phyloP scores from a whole-genome alignment of 164 flowering plant genomes.

The Paratinospora sagittata region DNA sequence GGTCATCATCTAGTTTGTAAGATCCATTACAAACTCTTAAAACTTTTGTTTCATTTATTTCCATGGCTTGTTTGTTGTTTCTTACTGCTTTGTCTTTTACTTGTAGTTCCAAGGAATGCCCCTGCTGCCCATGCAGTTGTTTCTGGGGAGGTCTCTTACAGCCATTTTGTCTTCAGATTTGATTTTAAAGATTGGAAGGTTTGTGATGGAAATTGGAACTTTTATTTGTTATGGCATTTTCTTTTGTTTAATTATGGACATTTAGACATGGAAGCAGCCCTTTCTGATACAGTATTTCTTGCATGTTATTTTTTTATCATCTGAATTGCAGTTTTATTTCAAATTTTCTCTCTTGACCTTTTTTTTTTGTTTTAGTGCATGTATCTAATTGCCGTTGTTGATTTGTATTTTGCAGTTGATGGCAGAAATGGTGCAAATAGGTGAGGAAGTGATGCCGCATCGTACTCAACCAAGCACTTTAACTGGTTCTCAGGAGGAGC shows the following conservation, averaged over 20 bases:
- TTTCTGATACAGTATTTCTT: background rate
- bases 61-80: background rate
- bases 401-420: conserved; percentile 11
- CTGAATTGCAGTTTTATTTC: background rate
- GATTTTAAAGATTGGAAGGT: conserved; percentile 95
- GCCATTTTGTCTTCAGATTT: conserved; percentile 81
- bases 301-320: background rate
- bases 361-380: too few species aligned
- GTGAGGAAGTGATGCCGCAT: conserved; percentile 19
- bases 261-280: too few species aligned
- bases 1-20: conserved; percentile 74
- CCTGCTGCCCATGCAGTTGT: conserved; percentile 51
- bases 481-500: conserved; percentile 9
- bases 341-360: background rate
- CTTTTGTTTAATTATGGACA: background rate
- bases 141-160: conserved; percentile 56
- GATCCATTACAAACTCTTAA: conserved; percentile 12
- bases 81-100: conserved; percentile 2
- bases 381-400: background rate
- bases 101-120: conserved; percentile 78
- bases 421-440: conserved; percentile 8
- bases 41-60: background rate
- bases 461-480: background rate
- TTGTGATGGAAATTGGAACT: background rate
- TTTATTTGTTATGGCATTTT: background rate